Percentiles rank a stretch among this genome's conserved stretches.
These are phyloP conservation scores for Ogataea paraovalis DNA, from an alignment of 805 yeast genomes.

Conservation along the genomic window DNA sequence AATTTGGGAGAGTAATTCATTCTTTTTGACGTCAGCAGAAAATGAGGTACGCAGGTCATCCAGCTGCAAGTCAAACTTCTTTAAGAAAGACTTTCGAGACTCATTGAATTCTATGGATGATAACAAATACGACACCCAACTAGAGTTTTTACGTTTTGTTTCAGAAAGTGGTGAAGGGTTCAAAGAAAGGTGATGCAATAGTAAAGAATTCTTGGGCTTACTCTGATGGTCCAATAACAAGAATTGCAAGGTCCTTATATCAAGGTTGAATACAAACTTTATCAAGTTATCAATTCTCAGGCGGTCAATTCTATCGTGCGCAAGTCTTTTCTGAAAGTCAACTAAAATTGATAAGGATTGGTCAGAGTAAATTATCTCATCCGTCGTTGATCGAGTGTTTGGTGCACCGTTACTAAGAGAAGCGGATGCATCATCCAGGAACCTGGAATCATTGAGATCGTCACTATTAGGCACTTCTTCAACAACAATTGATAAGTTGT, in stretches of 20 bases:
- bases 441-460: too few relatives aligned
- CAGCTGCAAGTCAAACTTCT: constrained; percentile 4
- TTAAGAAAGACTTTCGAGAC: constrained; percentile 19
- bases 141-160: constrained; percentile 1
- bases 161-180: constrained; percentile 6
- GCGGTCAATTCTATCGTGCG: background rate
- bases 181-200: background rate
- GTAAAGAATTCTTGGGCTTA: background rate
- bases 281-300: background rate
- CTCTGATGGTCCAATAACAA: constrained; percentile 1
- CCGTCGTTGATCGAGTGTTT: background rate
- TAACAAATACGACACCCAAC: constrained; percentile 15
- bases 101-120: constrained; percentile 21
- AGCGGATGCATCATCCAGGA: too few relatives aligned
- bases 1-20: constrained; percentile 1
- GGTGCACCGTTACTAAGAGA: too few relatives aligned
- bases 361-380: background rate
- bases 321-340: background rate
- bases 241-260: constrained; percentile 11
- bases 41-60: background rate
- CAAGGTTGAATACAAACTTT: background rate
- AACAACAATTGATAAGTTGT: too few relatives aligned
- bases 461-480: too few relatives aligned
- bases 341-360: too few relatives aligned
- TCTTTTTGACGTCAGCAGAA: background rate